Evolutionary conservation across 345 rosid genomes (phyloP), one percentile per base, ranked within the genome.

Genomic region (Camelina hispida): DNA sequence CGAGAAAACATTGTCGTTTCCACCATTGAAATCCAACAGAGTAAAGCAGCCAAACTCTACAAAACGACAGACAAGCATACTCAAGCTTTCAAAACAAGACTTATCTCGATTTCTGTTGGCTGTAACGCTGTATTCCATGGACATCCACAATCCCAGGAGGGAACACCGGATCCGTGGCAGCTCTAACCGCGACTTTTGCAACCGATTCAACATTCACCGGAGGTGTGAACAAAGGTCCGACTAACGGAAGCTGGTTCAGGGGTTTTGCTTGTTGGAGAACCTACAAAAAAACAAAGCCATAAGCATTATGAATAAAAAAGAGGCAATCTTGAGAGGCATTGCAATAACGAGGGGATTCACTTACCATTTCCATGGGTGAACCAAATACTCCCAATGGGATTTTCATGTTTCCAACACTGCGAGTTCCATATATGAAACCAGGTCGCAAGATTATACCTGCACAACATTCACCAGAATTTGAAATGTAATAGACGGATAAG

Each of bases 371-470:
- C 87, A 95, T 11, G 9, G 98, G 99, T 34, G 87, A 90, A 53
- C 98, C 99, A 77, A 95, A 71, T 5, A 89, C 80, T 35, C 97
- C 90, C 18, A 95, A 87, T 52, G 98, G 98, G 63, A 95, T 40
- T 80, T 89, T 93, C 86, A 89, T 10, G 73, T 84, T 86, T 50
- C 98, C 91, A 75, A 95, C 91, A 22, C 61, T 80, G 22, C 98
- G 98, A 66, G 97, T 90, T 70, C 99, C 99, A 50, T 93, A 80
- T 51, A 95, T 95, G 75, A 93, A 95, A 65, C 99, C 99, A 20
- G 99, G 99, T 78, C 97, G 87, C 83, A 93, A 77, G 62, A 95
- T 86, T 74, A 95, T 85, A 16, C 98, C 99, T 92, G 88, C 68
- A 65, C 55, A 78, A 52, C 51, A 60, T 42, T 52, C 58, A 32